Percentiles rank a stretch among this genome's conserved stretches.
phyloP scores from a whole-genome alignment of 306 rosid genomes.

The Dryas octopetala region DNA sequence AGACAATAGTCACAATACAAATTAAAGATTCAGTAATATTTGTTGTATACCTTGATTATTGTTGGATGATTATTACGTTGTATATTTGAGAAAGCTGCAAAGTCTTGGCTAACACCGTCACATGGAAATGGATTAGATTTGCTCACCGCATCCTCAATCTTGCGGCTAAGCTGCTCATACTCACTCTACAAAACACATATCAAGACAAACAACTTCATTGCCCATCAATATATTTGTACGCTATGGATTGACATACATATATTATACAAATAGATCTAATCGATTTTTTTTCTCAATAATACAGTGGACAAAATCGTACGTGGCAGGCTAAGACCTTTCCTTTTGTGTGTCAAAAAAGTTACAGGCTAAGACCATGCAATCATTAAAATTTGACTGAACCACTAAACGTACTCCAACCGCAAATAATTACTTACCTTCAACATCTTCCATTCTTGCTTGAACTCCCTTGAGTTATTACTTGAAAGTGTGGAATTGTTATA shows the following conservation, averaged over 20 bases:
- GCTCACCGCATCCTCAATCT: constrained; percentile 34
- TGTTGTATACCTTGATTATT: constrained; percentile 50
- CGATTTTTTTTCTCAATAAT: too few species aligned
- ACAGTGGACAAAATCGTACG: too few species aligned
- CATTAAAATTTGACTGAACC: background rate
- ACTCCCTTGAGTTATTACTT: background rate
- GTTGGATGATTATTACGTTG: constrained; percentile 45
- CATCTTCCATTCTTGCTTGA: constrained; percentile 17
- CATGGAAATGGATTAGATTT: constrained; percentile 9
- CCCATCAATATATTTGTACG: too few species aligned
- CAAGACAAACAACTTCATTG: background rate
- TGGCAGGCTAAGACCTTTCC: too few species aligned
- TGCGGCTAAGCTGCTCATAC: constrained; percentile 41
- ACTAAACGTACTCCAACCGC: background rate
- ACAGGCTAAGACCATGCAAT: background rate
- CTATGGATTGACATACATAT: background rate
- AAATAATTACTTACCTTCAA: constrained; percentile 43
- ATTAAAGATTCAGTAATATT: background rate
- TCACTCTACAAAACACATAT: constrained; percentile 39
- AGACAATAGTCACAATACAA: background rate
- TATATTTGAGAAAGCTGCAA: constrained; percentile 33
- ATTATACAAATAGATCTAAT: background rate
- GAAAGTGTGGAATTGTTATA: background rate
- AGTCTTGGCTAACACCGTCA: constrained; percentile 25
- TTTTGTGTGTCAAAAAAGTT: background rate